Percentiles rank a stretch among this genome's conserved stretches.
These are phyloP conservation scores for Boeremia exigua DNA, from an alignment of 2,329 filamentous ascomycete species.

Conservation along the genomic window DNA sequence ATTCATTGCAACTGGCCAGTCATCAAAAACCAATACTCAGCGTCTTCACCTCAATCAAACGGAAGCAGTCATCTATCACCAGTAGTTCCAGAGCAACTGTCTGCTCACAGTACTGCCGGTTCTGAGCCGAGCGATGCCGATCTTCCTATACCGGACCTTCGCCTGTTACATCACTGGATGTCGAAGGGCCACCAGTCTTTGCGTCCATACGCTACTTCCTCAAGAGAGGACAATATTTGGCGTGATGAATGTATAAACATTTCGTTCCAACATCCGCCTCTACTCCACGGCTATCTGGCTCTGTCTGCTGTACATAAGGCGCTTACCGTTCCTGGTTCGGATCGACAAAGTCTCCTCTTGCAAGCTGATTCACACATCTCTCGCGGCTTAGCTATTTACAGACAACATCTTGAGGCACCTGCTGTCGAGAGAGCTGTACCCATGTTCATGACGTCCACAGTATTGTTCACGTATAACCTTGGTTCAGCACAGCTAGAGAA, in stretches of 20 bases:
- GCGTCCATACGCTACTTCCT: conserved; percentile 21
- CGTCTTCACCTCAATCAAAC: conserved; percentile 23
- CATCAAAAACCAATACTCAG: conserved; percentile 24
- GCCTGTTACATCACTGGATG: conserved; percentile 39
- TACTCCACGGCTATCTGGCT: conserved; percentile 40
- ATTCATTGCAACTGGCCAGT: conserved; percentile 40
- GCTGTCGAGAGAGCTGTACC: conserved; percentile 28
- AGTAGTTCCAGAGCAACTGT: background rate
- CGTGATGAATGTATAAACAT: conserved; percentile 30
- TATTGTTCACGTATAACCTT: conserved; percentile 40
- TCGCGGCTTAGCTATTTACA: conserved; percentile 31
- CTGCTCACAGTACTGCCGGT: background rate
- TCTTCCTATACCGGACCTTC: conserved; percentile 36
- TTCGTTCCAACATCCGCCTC: conserved; percentile 36
- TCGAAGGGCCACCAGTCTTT: conserved; percentile 29
- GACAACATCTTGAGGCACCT: conserved; percentile 31
- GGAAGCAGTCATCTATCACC: conserved; percentile 17
- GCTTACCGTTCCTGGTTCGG: conserved; percentile 22
- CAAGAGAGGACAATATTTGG: conserved; percentile 22
- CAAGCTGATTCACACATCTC: conserved; percentile 40
- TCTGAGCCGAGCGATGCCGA: conserved; percentile 17
- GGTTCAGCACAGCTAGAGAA: conserved; percentile 34
- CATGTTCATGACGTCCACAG: conserved; percentile 39
- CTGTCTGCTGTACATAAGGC: conserved; percentile 39
- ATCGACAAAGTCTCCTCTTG: conserved; percentile 29